phyloP scores from a whole-genome alignment of 2,329 filamentous ascomycete genomes.

The Colletotrichum karsti region DNA sequence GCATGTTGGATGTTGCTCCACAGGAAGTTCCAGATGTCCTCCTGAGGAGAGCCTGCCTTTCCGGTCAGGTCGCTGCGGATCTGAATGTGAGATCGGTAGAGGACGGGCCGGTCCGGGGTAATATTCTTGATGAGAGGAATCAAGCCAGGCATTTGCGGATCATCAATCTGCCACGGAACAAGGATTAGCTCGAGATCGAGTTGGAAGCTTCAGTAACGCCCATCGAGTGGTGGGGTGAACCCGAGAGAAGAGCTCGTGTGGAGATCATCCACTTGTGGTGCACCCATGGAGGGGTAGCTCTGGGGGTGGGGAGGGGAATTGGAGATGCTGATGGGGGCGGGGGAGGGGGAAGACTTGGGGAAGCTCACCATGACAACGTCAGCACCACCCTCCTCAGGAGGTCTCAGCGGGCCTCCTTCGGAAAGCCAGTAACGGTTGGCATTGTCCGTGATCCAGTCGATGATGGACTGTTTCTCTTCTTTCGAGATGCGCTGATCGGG shows the following conservation, averaged over 20 bases:
- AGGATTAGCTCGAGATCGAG: not conserved
- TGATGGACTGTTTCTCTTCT: slow-evolving; percentile 70
- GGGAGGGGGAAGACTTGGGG: not conserved
- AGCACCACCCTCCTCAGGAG: slow-evolving; percentile 74
- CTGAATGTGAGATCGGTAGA: slow-evolving; percentile 87
- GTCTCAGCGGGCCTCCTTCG: slow-evolving; percentile 71
- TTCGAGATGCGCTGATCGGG: slow-evolving; percentile 70
- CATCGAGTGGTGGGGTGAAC: not conserved
- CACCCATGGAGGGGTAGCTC: slow-evolving; percentile 23
- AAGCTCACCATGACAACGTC: slow-evolving; percentile 72
- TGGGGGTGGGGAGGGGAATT: not conserved
- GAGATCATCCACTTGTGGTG: slow-evolving; percentile 15
- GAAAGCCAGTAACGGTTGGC: slow-evolving; percentile 79
- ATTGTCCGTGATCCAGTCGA: slow-evolving; percentile 78
- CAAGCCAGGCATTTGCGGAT: slow-evolving; percentile 84
- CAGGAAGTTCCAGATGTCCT: slow-evolving; percentile 78
- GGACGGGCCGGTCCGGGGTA: slow-evolving; percentile 77
- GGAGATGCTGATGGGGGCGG: not conserved
- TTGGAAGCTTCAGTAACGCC: not conserved
- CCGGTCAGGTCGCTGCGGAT: slow-evolving; percentile 78
- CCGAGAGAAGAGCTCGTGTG: slow-evolving; percentile 10
- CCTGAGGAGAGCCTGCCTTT: slow-evolving; percentile 70
- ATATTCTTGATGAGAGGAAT: slow-evolving; percentile 77
- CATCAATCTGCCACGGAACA: slow-evolving; percentile 66
- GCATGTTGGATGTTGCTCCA: slow-evolving; percentile 76